Conservation (phyloP, 257 asterid genomes). For the Nicotiana otophora region DNA sequence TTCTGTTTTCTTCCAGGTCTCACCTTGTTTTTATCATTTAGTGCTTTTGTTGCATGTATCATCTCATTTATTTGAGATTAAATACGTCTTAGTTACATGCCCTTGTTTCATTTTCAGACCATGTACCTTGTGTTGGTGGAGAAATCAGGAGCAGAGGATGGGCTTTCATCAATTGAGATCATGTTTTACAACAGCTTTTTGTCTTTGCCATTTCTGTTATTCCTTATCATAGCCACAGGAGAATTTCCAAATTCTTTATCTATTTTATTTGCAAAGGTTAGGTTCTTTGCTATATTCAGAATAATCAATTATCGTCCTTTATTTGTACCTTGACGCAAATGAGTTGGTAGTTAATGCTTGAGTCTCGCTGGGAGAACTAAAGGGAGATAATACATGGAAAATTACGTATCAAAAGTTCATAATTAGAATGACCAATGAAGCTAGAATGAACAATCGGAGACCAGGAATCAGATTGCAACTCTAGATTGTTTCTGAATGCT, state of each 20-base stretch:
- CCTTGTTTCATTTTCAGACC: constrained; percentile 52
- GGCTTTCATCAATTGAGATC: constrained; percentile 86
- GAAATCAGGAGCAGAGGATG: constrained; percentile 96
- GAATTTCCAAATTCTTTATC: constrained; percentile 80
- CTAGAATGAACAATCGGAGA: not conserved
- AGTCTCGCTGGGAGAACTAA: not conserved
- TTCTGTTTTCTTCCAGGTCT: constrained; percentile 95
- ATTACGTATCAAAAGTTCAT: not conserved
- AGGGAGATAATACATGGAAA: not conserved
- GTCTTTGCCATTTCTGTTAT: constrained; percentile 77
- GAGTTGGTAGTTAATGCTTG: not conserved
- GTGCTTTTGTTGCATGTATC: not conserved
- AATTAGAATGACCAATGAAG: not conserved
- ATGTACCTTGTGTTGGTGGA: constrained; percentile 98
- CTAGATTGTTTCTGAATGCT: not conserved
- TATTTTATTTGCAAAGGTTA: constrained; percentile 67
- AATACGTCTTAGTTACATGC: not conserved
- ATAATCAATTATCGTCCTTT: not conserved
- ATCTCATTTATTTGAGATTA: not conserved
- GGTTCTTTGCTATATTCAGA: constrained; percentile 16
- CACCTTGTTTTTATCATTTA: constrained; percentile 12
- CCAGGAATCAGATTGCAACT: not conserved
- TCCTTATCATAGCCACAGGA: constrained; percentile 85
- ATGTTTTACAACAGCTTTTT: constrained; percentile 85
- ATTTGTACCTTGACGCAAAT: not conserved